Evolutionary conservation across 2,329 filamentous ascomycete genomes (phyloP).

Genomic region (Hypomyces perniciosus): DNA sequence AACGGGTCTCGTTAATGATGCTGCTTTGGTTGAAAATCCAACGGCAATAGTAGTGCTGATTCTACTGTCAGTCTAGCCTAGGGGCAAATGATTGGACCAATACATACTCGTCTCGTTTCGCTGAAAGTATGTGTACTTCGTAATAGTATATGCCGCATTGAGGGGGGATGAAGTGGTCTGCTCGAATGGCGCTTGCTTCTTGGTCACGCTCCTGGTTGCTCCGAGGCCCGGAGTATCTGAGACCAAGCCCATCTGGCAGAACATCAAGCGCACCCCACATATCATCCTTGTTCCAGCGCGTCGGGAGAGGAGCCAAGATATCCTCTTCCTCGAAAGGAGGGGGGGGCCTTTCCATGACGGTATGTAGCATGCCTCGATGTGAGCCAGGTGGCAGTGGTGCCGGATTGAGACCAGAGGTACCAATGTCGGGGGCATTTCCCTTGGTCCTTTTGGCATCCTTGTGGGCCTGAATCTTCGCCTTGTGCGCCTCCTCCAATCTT

Average conservation of each 20-base stretch:
- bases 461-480: slow-evolving; percentile 48
- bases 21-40: slow-evolving; percentile 52
- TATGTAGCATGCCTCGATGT: slow-evolving; percentile 75
- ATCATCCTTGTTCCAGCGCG: slow-evolving; percentile 75
- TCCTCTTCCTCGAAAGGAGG: slow-evolving; percentile 55
- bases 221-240: slow-evolving; percentile 51
- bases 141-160: slow-evolving; percentile 95
- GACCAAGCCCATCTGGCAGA: slow-evolving; percentile 64
- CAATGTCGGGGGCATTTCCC: slow-evolving; percentile 38
- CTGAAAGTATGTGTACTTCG: slow-evolving; percentile 55
- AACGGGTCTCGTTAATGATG: slow-evolving; percentile 49
- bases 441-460: slow-evolving; percentile 35
- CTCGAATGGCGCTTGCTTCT: slow-evolving; percentile 76
- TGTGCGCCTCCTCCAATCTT: slow-evolving; percentile 65
- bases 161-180: slow-evolving; percentile 79
- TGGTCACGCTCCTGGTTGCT: slow-evolving; percentile 49
- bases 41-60: slow-evolving; percentile 55
- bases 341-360: slow-evolving; percentile 71
- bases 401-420: slow-evolving; percentile 46
- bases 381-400: slow-evolving; percentile 37
- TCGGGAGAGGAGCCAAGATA: slow-evolving; percentile 62
- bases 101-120: slow-evolving; percentile 51
- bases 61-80: slow-evolving; percentile 7
- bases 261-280: slow-evolving; percentile 70
- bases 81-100: not conserved